A percentile compares a stretch with the other conserved stretches of the same genome.
Conservation (phyloP, 495 filamentous ascomycete genomes). For the Trichodelitschia bisporula region DNA sequence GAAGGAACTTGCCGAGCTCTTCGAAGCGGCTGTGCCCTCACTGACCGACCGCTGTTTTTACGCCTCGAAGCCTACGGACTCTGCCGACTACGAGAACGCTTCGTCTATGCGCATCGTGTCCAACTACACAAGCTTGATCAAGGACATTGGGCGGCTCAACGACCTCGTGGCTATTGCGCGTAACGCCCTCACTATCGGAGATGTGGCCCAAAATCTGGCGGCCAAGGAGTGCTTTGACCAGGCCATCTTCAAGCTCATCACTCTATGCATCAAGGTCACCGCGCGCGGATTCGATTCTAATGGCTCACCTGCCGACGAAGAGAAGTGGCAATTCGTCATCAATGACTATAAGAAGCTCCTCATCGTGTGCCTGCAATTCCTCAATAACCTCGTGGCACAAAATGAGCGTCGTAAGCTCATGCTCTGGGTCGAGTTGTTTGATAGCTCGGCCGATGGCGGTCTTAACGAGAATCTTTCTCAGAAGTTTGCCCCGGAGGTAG, state of each 20-base stretch:
- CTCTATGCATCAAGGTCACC: constrained; percentile 65
- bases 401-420: constrained; percentile 81
- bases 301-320: constrained; percentile 33
- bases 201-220: constrained; percentile 67
- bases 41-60: constrained; percentile 16
- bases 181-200: constrained; percentile 62
- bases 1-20: constrained; percentile 11
- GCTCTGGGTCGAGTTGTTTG: constrained; percentile 72
- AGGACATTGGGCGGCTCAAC: constrained; percentile 64
- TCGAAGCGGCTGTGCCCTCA: constrained; percentile 15
- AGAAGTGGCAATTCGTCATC: constrained; percentile 43
- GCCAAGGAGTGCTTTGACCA: constrained; percentile 55
- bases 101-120: constrained; percentile 39
- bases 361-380: constrained; percentile 69
- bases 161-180: constrained; percentile 64
- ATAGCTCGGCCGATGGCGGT: constrained; percentile 15
- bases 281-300: constrained; percentile 79
- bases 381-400: constrained; percentile 77
- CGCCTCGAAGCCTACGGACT: constrained; percentile 11
- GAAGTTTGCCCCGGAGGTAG: constrained; percentile 2
- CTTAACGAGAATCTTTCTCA: constrained; percentile 7
- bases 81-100: constrained; percentile 5
- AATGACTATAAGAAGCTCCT: constrained; percentile 59
- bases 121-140: constrained; percentile 48
- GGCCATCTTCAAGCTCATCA: constrained; percentile 59